Base-by-base conservation (phyloP, 306 rosid genomes). In the Sechiopsis laciniata region DNA sequence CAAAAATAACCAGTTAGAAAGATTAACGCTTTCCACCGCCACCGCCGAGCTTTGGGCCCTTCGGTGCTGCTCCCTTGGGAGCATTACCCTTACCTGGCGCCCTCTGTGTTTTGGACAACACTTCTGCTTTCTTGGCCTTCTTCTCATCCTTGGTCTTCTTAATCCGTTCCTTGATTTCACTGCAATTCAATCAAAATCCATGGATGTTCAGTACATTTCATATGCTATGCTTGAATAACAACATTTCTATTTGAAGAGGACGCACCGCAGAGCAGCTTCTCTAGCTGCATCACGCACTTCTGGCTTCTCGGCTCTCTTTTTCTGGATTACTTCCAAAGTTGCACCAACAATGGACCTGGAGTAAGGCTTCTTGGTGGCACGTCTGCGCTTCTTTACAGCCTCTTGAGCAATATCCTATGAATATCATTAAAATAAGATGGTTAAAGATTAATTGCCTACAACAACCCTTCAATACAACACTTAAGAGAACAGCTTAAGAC, bases 71-170 rank as follows among this genome's bases (percentile, higher is more conserved):
- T 78, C 94, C 91, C 87, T 86, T 91, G 3, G 84, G 6, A 65
- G 82, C 62, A 71, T 48, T 87, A 32, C 87, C 81, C 83, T 89
- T 89, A 24, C 85, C 86, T 17, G 64, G 79, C 4, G 86, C 3
- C 72, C 88, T 90, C 76, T 86, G 88, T 14, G 90, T 4, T 84
- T 90, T 90, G 0, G 91, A 52, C 19, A 45, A 0, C 8, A 86
- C 95, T 81, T 91, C 97, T 2, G 96, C 91, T 79, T 89, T 91
- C 84, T 86, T 89, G 0, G 97, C 94, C 83, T 89, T 91, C 85
- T 91, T 91, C 58, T 91, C 97, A 26, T 91, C 97, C 82, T 91
- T 91, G 0, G 96, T 87, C 21, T 91, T 91, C 83, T 89, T 91
- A 64, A 89, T 89, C 76, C 97, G 83, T 73, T 91, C 97, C 74